Evolutionary conservation across 208 protist species (phyloP).

Genomic region (Trypanosoma cruzi): DNA sequence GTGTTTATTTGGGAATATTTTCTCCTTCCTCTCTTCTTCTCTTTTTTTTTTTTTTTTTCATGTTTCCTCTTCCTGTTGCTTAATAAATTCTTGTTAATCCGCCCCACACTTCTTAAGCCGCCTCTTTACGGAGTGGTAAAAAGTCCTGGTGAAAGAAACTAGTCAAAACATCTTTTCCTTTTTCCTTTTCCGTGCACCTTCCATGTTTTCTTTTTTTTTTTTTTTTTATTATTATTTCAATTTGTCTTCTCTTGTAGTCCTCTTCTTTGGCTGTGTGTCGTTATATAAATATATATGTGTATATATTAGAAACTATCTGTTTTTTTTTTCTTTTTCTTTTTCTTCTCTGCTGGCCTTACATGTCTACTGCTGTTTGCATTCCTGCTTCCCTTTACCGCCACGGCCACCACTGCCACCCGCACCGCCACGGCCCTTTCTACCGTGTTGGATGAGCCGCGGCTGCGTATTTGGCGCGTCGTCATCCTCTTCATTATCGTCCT

Average conservation of each 20-base stretch:
- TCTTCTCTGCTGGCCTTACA: neutral
- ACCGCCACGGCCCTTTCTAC: too few species aligned
- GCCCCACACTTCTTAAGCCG: too few species aligned
- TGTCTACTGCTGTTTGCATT: constrained; percentile 80
- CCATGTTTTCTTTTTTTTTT: constrained; percentile 7
- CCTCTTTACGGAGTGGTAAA: neutral
- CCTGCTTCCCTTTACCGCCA: constrained; percentile 33
- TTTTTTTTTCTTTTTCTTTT: neutral
- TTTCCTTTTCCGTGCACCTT: neutral
- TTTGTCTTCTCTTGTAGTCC: constrained; percentile 3
- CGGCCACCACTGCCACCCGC: constrained; percentile 6
- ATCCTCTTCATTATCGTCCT: constrained; percentile 46
- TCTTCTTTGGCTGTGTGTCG: neutral
- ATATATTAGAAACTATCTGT: constrained; percentile 1
- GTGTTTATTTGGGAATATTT: too few species aligned
- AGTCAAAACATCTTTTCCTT: neutral
- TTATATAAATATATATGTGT: constrained; percentile 2
- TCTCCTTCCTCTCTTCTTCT: too few species aligned
- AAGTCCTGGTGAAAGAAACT: too few species aligned
- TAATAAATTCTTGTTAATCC: neutral
- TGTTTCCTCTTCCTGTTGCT: constrained; percentile 18
- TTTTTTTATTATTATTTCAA: constrained; percentile 8
- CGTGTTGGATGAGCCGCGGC: constrained; percentile 1
- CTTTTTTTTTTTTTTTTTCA: constrained; percentile 8
- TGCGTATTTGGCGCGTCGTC: constrained; percentile 19